Evolutionary conservation across 2,329 filamentous ascomycete genomes (phyloP).

Genomic region (Phyllachora maydis): DNA sequence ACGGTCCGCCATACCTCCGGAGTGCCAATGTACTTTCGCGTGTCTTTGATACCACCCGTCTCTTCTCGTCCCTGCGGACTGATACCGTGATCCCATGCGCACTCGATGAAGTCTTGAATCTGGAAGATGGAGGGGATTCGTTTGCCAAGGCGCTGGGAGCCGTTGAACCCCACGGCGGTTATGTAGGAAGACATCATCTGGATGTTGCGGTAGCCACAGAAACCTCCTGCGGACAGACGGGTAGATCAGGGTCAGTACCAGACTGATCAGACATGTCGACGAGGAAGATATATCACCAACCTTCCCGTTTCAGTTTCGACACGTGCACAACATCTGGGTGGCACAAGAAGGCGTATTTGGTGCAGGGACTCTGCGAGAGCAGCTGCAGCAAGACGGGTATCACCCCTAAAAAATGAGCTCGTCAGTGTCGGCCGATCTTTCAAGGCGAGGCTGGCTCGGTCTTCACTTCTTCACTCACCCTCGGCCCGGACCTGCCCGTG

Average conservation of each 20-base stretch:
- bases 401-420: too few species aligned
- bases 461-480: too few species aligned
- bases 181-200: constrained; percentile 80
- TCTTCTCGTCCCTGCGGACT: constrained; percentile 55
- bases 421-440: too few species aligned
- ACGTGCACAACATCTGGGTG: constrained; percentile 57
- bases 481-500: constrained; percentile 32
- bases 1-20: constrained; percentile 43
- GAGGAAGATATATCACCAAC: too few species aligned
- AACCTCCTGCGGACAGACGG: constrained; percentile 36
- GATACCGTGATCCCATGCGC: constrained; percentile 72
- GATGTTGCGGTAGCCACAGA: constrained; percentile 90
- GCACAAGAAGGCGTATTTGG: constrained; percentile 60
- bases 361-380: constrained; percentile 40
- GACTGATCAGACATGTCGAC: not conserved
- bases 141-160: constrained; percentile 35
- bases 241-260: not conserved
- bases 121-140: constrained; percentile 56
- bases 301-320: constrained; percentile 60
- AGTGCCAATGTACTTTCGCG: constrained; percentile 88
- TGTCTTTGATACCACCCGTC: constrained; percentile 73
- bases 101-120: constrained; percentile 73
- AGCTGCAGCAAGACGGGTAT: constrained; percentile 41
- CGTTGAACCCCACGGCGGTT: constrained; percentile 31
- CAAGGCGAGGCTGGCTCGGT: too few species aligned